These are phyloP conservation scores for Ceratobasidium sp. DNA, from an alignment of 1,284 basidiomycete species.

Conservation along the genomic window DNA sequence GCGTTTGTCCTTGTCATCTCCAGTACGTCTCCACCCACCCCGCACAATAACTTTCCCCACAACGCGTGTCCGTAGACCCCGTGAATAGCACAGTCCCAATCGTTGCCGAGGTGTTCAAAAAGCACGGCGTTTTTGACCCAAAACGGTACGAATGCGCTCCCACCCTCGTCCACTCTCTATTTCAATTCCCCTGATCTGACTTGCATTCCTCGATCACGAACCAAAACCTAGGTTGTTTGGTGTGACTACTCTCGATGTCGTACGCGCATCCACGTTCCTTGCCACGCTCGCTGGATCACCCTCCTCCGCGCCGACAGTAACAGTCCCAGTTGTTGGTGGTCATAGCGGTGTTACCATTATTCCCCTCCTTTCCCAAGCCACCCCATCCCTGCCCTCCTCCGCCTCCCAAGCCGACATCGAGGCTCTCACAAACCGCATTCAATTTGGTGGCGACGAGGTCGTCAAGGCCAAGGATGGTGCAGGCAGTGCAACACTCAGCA, in stretches of 20 bases:
- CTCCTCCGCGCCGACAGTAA: conserved; percentile 72
- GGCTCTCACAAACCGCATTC: conserved; percentile 85
- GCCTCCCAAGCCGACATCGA: conserved; percentile 63
- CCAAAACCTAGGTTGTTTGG: conserved; percentile 79
- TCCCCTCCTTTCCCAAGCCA: conserved; percentile 92
- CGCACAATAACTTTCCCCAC: neutral
- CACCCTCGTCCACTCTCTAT: neutral
- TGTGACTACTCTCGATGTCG: conserved; percentile 98
- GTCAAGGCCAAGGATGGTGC: conserved; percentile 92
- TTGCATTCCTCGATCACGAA: conserved; percentile 33
- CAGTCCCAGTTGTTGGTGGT: conserved; percentile 93
- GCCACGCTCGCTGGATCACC: conserved; percentile 78
- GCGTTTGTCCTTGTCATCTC: conserved; percentile 96
- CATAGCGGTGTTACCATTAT: conserved; percentile 98
- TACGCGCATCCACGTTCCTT: conserved; percentile 95
- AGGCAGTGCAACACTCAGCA: conserved; percentile 87
- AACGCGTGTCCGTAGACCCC: conserved; percentile 61
- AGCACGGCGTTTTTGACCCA: conserved; percentile 89
- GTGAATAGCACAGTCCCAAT: conserved; percentile 89
- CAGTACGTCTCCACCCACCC: conserved; percentile 53
- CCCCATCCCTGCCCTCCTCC: conserved; percentile 71
- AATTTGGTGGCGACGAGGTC: conserved; percentile 95
- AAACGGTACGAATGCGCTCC: conserved; percentile 68
- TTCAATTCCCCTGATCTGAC: neutral
- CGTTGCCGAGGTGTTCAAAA: conserved; percentile 94